Conservation (phyloP, 192 early-diverging fungal species). For the Rhizophagus clarus region DNA sequence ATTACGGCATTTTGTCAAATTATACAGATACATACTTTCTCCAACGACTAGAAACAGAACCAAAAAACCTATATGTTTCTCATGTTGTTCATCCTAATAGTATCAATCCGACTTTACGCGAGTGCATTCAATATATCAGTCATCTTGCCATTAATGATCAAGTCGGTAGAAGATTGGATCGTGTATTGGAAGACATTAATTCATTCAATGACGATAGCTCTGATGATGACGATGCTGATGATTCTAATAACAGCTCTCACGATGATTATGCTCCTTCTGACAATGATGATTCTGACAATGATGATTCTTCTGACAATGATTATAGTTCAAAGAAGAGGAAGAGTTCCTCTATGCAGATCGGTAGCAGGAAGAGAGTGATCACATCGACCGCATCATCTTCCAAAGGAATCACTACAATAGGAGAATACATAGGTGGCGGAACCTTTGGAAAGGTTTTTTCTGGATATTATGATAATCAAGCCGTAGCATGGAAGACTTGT, state of each 20-base stretch:
- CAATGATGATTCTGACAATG: background rate
- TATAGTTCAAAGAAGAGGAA: background rate
- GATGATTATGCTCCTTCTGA: background rate
- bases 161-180: conserved; percentile 6
- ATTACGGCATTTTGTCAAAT: conserved; percentile 11
- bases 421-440: conserved; percentile 21
- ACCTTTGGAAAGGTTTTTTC: conserved; percentile 10
- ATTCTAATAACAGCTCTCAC: background rate
- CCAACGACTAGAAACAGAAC: background rate
- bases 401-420: conserved; percentile 7
- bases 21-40: conserved; percentile 22
- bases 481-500: too few relatives aligned
- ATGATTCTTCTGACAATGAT: too few relatives aligned
- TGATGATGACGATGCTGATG: background rate
- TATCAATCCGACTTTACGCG: conserved; percentile 17
- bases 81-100: background rate
- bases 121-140: conserved; percentile 6
- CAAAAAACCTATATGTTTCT: conserved; percentile 14
- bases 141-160: conserved; percentile 12
- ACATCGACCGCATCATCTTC: background rate
- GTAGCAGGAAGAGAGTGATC: background rate
- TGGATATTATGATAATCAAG: too few relatives aligned
- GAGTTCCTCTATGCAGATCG: background rate
- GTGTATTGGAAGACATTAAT: background rate
- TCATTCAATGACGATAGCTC: background rate